Evolutionary conservation across 352 stramenopile species (phyloP).

Genomic region (Globisporangium solare): DNA sequence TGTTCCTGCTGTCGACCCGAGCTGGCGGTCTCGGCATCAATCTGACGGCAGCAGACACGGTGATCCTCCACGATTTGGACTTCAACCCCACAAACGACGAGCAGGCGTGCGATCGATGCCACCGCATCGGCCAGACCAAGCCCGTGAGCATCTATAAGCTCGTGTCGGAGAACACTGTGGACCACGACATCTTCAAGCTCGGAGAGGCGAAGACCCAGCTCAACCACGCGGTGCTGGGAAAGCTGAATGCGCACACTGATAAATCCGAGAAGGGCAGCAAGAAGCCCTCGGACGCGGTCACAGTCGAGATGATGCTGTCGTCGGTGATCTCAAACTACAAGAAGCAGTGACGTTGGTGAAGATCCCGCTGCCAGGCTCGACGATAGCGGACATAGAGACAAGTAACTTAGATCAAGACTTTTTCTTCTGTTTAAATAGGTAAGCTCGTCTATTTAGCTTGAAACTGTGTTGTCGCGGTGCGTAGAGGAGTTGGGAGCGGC

Average conservation of each 20-base stretch:
- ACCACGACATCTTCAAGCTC: constrained; percentile 90
- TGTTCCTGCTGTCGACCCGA: constrained; percentile 96
- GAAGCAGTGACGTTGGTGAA: constrained; percentile 27
- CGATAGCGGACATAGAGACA: background rate
- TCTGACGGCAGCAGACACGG: constrained; percentile 89
- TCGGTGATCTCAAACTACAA: constrained; percentile 80
- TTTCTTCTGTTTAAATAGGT: background rate
- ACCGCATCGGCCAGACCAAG: constrained; percentile 89
- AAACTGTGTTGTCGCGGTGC: background rate
- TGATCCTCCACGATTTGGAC: constrained; percentile 86
- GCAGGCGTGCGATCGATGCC: constrained; percentile 87
- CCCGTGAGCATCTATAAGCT: constrained; percentile 92
- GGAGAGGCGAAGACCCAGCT: constrained; percentile 82
- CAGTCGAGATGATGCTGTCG: constrained; percentile 77
- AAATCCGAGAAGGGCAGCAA: constrained; percentile 18
- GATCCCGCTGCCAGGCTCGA: background rate
- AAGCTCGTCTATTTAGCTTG: background rate
- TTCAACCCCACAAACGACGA: constrained; percentile 86
- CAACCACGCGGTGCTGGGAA: constrained; percentile 81
- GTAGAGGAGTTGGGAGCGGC: too few species aligned
- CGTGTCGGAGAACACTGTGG: constrained; percentile 86
- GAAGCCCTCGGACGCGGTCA: constrained; percentile 33
- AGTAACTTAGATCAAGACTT: constrained; percentile 1
- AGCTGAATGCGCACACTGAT: constrained; percentile 61
- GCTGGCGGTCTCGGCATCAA: constrained; percentile 98